A percentile compares a stretch with the other conserved stretches of the same genome.
These are phyloP conservation scores for Acacia confusa DNA, from an alignment of 306 rosid genomes.

Conservation along the genomic window DNA sequence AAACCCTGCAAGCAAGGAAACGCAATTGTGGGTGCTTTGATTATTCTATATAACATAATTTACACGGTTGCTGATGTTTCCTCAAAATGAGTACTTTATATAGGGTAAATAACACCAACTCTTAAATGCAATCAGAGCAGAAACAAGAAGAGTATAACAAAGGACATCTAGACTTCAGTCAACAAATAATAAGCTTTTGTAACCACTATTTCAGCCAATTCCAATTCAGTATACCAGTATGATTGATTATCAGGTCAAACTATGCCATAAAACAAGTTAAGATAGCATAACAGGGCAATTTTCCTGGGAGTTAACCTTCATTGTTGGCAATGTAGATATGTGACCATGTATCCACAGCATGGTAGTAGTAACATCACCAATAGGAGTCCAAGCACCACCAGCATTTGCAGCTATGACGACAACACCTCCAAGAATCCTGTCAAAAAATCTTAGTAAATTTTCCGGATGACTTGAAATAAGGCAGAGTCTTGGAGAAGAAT, in stretches of 20 bases:
- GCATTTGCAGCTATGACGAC: slow-evolving; percentile 97
- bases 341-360: slow-evolving; percentile 99
- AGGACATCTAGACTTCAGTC: slow-evolving; percentile 7
- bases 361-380: slow-evolving; percentile 95
- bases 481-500: neutral
- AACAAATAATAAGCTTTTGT: neutral
- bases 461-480: slow-evolving; percentile 17
- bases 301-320: slow-evolving; percentile 56
- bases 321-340: slow-evolving; percentile 73
- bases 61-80: neutral
- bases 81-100: neutral
- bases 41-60: neutral
- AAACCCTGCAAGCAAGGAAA: slow-evolving; percentile 53
- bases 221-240: slow-evolving; percentile 10
- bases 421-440: slow-evolving; percentile 96
- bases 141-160: slow-evolving; percentile 12
- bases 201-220: neutral
- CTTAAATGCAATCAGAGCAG: neutral
- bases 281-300: slow-evolving; percentile 1
- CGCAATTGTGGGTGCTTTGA: slow-evolving; percentile 14
- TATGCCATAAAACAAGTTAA: neutral
- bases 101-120: neutral
- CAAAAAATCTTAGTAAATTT: slow-evolving; percentile 35
- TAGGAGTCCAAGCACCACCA: slow-evolving; percentile 99
- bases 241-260: neutral